Base-by-base conservation (phyloP, 2,329 filamentous ascomycete species). In the Neoscytalidium dimidiatum region DNA sequence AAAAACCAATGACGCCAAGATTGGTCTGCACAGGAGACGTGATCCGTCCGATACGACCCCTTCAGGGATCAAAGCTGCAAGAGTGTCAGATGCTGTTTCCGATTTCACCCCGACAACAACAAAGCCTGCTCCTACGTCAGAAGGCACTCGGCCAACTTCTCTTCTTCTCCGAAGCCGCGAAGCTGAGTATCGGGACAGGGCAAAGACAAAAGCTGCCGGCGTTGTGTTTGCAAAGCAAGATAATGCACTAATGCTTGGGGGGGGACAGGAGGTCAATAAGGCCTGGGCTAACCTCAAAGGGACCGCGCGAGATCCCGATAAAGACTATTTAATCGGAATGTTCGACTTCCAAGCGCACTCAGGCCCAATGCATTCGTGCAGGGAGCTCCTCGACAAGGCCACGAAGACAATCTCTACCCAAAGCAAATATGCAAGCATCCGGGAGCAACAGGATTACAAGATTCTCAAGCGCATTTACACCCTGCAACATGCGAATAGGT, bases 341-440 rank as follows among this genome's bases (percentile, higher is more conserved):
- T 90, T 89, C 72, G 75, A 79, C 49, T 82, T 80, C 43, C 81
- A 83, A 68, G 85, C 87, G 35, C 86, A 87, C 64, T 83, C 85
- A 67, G 82, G 83, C 4, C 82, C 84, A 38, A 44, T 61, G 11
- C 83, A 84, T 61, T 84, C 84, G 48, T 84, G 84, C 51, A 78
- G 83, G 66, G 81, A 82, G 46, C 84, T 98, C 0, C 82, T 98
- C 3, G 86, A 89, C 64, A 90, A 92, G 49, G 92, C 94, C 3
- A 91, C 94, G 73, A 99, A 99, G 76, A 96, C 93, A 0, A 82
- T 98, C 11, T 93, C 90, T 1, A 98, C 94, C 0, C 84, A 89
- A 1, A 94, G 97, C 73, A 89, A 94, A 58, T 89, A 92, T 65
- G 86, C 96, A 1, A 90, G 92, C 48, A 88, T 96, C 44, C 87